Evolutionary conservation across 2,329 filamentous ascomycete genomes (phyloP), one percentile per base, ranked within the genome.

Genomic region (Diplodia corticola): DNA sequence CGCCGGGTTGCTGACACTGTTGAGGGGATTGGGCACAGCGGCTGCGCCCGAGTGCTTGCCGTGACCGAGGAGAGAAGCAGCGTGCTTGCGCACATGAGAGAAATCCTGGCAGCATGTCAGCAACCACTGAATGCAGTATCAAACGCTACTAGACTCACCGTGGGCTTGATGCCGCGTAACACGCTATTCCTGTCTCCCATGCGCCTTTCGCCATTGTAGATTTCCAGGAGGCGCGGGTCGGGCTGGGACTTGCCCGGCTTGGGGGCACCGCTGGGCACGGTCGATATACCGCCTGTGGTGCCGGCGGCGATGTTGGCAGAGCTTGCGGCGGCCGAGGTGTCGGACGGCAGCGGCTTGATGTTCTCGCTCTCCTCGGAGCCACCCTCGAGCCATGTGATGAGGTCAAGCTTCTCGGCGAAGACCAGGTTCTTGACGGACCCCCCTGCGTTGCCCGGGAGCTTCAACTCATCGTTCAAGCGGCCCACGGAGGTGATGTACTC

Each of bases 161-260:
- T 93, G 55, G 91, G 89, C 79, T 97, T 98, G 74, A 92, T 89
- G 1, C 95, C 95, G 68, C 93, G 85, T 66, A 99, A 81, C 10
- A 93, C 86, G 40, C 88, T 93, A 80, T 99, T 99, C 71, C 94
- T 88, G 79, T 99, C 93, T 12, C 93, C 93, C 86, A 96, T 93
- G 75, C 88, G 90, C 67, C 95, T 86, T 84, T 99, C 95, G 15
- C 91, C 91, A 71, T 91, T 91, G 79, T 97, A 98, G 66, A 98
- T 97, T 73, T 91, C 91, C 68, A 90, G 87, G 72, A 98, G 79
- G 68, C 93, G 83, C 48, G 93, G 91, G 79, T 97, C 93, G 72
- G 95, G 77, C 2, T 84, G 86, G 17, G 48, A 28, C 24, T 88
- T 87, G 15, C 61, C 40, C 70, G 69, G 69, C 78, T 91, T 87